phyloP scores from a whole-genome alignment of 495 filamentous ascomycete genomes.

The Neurospora pannonica region DNA sequence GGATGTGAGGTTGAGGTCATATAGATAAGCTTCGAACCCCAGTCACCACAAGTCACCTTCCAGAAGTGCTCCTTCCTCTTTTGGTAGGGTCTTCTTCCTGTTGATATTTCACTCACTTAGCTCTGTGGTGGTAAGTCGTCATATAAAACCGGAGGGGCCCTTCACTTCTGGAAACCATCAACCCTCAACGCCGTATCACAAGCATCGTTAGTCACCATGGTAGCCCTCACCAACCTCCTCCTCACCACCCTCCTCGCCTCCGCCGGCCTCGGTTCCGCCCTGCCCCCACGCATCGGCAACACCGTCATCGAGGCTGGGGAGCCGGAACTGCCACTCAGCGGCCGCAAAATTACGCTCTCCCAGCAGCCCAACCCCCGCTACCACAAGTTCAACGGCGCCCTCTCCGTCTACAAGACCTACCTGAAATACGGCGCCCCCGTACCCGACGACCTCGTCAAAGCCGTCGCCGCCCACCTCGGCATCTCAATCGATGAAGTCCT shows the following conservation, averaged over 20 bases:
- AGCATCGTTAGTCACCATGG: constrained; percentile 1
- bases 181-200: not conserved
- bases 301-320: constrained; percentile 5
- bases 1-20: not conserved
- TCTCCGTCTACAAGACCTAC: constrained; percentile 50
- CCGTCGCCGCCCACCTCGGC: constrained; percentile 17
- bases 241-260: constrained; percentile 12
- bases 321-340: not conserved
- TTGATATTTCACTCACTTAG: not conserved
- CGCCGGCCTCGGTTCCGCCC: constrained; percentile 15
- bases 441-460: constrained; percentile 24
- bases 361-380: constrained; percentile 41
- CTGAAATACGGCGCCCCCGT: constrained; percentile 45
- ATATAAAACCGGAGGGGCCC: not conserved
- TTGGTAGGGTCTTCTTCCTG: not conserved
- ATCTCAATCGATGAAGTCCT: not conserved
- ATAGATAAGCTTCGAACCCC: not conserved
- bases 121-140: not conserved
- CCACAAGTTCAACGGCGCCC: constrained; percentile 35
- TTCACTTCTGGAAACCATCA: not conserved
- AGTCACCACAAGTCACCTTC: not conserved
- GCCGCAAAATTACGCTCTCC: constrained; percentile 36
- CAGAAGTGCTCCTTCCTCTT: not conserved
- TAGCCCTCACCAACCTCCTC: constrained; percentile 11
- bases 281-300: constrained; percentile 22